Base-by-base conservation (phyloP, 2,329 filamentous ascomycete genomes). In the Colletotrichum filicis region DNA sequence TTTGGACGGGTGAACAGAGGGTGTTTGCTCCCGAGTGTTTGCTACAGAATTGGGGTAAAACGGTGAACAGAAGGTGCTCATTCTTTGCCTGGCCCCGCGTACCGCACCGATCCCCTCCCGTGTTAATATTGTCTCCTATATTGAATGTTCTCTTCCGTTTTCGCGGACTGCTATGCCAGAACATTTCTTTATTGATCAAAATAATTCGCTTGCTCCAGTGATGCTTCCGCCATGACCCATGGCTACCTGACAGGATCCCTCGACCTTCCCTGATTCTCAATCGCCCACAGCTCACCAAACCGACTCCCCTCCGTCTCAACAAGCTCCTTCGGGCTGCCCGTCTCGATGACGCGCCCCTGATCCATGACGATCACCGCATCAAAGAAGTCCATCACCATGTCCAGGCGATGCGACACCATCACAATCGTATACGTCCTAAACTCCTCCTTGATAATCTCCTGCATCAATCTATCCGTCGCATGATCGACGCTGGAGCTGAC, bases 391-490 rank as follows among this genome's bases (percentile, higher is more conserved):
- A 87, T 80, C 16, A 91, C 87, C 68, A 88, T 88, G 12, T 85
- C 83, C 16, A 87, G 76, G 7, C 85, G 79, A 71, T 87, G 86
- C 19, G 83, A 84, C 1, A 87, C 83, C 80, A 85, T 86, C 49
- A 87, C 76, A 12, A 94, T 87, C 0, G 92, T 94, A 73, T 84
- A 85, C 4, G 66, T 75, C 5, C 69, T 75, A 74, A 87, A 86
- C 72, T 86, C 84, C 1, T 77, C 59, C 5, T 77, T 73, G 32
- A 86, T 85, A 0, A 85, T 82, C 59, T 79, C 77, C 76, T 84
- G 82, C 83, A 86, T 85, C 7, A 75, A 73, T 30, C 81, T 78
- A 42, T 87, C 85, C 2, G 85, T 86, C 1, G 79, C 79, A 30
- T 79, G 74, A 60, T 87, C 85, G 1, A 86, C 84, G 28, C 80